Conservation (phyloP, 352 stramenopile species). For the Pythium brassicae region DNA sequence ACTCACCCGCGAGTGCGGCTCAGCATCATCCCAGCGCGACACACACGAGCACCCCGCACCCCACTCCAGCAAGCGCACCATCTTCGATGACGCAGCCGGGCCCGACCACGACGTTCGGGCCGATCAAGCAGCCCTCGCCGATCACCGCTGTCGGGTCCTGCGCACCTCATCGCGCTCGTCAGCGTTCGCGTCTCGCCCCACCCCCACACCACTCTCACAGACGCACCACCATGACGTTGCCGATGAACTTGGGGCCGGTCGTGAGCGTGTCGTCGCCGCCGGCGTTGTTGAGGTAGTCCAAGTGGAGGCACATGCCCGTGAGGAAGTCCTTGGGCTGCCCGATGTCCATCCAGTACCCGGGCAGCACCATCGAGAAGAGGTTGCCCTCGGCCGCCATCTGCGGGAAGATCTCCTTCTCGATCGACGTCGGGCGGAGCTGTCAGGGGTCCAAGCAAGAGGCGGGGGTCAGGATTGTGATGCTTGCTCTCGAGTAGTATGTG, state of each 20-base stretch:
- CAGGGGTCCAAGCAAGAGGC: background rate
- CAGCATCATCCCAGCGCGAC: background rate
- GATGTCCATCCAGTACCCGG: constrained; percentile 91
- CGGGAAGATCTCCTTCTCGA: constrained; percentile 90
- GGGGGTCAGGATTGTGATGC: background rate
- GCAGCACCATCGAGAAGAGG: constrained; percentile 81
- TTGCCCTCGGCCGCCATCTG: constrained; percentile 87
- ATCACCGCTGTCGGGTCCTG: constrained; percentile 72
- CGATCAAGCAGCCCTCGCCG: constrained; percentile 75
- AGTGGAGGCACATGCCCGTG: constrained; percentile 80
- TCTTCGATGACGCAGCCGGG: constrained; percentile 83
- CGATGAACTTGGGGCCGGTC: constrained; percentile 67
- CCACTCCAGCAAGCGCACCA: constrained; percentile 19
- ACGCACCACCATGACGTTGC: constrained; percentile 77
- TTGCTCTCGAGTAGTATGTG: too few relatives aligned
- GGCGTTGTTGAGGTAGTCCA: constrained; percentile 61
- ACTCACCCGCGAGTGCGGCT: too few relatives aligned
- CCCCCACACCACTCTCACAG: background rate
- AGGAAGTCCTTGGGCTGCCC: constrained; percentile 89
- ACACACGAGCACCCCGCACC: background rate
- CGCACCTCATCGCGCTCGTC: background rate
- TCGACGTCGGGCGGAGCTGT: constrained; percentile 81
- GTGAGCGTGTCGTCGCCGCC: constrained; percentile 31
- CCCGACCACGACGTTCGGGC: constrained; percentile 82
- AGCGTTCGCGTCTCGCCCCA: too few relatives aligned